Conservation (phyloP, 768 basidiomycete species). For the Lepiota subincarnata region DNA sequence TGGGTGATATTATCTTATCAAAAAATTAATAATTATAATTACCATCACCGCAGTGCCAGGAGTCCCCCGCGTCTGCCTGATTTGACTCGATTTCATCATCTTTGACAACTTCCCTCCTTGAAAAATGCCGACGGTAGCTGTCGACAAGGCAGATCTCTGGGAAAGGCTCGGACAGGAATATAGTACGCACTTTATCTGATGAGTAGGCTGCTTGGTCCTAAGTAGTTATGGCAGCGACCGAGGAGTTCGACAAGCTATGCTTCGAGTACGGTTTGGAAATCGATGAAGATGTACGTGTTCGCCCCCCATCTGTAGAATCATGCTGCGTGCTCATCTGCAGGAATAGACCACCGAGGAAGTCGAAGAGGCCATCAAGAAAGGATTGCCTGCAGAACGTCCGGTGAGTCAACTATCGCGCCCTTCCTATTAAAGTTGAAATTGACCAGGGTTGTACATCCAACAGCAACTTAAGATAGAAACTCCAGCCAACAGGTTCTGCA, state of each 20-base stretch:
- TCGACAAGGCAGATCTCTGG: constrained; percentile 95
- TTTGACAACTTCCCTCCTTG: not conserved
- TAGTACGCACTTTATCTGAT: constrained; percentile 40
- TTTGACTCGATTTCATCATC: constrained; percentile 30
- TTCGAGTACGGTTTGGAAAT: constrained; percentile 98
- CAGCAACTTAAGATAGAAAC: constrained; percentile 99
- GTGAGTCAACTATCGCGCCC: constrained; percentile 35
- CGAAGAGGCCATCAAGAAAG: constrained; percentile 75
- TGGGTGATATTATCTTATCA: constrained; percentile 15
- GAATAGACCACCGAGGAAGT: constrained; percentile 85
- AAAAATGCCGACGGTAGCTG: constrained; percentile 89
- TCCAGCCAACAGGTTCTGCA: constrained; percentile 84
- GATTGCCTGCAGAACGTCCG: constrained; percentile 80
- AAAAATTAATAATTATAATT: constrained; percentile 5
- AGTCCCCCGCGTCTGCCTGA: constrained; percentile 9
- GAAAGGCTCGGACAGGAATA: constrained; percentile 78
- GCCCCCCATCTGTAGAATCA: not conserved
- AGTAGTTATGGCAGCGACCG: constrained; percentile 56
- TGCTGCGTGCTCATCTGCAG: constrained; percentile 2
- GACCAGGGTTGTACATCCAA: not conserved
- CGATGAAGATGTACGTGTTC: constrained; percentile 84
- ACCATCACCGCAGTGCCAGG: constrained; percentile 7
- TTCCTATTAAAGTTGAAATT: constrained; percentile 2
- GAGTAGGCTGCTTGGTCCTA: constrained; percentile 5
- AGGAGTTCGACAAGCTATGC: constrained; percentile 92